phyloP scores from a whole-genome alignment of 2,329 filamentous ascomycete genomes.

The Davidsoniella neocaledoniae region DNA sequence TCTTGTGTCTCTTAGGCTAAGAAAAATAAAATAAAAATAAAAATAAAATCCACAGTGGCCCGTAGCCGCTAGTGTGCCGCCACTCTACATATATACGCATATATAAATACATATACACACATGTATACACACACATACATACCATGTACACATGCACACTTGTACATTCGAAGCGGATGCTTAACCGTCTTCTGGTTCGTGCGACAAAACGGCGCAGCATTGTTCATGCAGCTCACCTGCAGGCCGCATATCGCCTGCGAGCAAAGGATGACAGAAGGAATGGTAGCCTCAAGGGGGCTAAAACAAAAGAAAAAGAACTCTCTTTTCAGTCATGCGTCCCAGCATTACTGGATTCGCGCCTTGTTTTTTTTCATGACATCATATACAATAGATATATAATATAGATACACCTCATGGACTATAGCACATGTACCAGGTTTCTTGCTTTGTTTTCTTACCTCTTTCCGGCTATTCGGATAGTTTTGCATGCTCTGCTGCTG shows the following conservation, averaged over 20 bases:
- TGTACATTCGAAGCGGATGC: background rate
- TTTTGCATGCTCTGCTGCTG: background rate
- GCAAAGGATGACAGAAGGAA: background rate
- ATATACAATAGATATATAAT: background rate
- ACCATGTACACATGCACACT: background rate
- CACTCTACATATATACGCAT: background rate
- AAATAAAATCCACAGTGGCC: too few species aligned
- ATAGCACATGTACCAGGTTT: too few species aligned
- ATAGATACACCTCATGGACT: too few species aligned
- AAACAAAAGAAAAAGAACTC: background rate
- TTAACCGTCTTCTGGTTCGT: background rate
- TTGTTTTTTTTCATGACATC: background rate
- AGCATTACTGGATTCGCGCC: background rate
- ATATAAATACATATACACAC: background rate
- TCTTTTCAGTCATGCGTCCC: too few species aligned
- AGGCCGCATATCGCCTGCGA: background rate
- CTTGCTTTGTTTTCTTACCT: background rate
- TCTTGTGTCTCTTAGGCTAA: too few species aligned
- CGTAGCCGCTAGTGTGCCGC: too few species aligned
- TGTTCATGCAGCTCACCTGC: background rate
- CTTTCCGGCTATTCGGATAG: too few species aligned
- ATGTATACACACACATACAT: too few species aligned
- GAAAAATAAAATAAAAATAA: too few species aligned
- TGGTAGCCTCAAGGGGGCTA: background rate
- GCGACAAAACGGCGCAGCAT: background rate